Base-by-base conservation (phyloP, 441 rosid genomes). In the Breynia disticha region DNA sequence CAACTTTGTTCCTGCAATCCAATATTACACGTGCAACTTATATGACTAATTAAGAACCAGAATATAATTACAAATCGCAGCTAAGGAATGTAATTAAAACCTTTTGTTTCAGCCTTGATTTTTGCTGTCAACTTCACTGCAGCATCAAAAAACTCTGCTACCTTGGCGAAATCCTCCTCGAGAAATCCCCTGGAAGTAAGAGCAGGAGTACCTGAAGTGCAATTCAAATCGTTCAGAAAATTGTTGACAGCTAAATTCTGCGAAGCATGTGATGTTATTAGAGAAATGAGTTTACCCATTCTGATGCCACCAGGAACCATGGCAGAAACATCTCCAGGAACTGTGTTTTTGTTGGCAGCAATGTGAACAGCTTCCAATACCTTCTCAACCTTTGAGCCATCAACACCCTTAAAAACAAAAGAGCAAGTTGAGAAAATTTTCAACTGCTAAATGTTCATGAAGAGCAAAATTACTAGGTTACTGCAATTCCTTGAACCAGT, bases 261-360 rank as follows among this genome's bases (percentile, higher is more conserved):
- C 10, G 21, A 45, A n/a, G 12, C 46, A 38, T 7, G 37, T 48
- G 45, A 6, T 19, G 50, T 16, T 4, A 20, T 28, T n/a, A 21
- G 17, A 47, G 46, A 44, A 38, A 39, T 59, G 57, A 46, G 49
- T 73, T 50, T 77, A 91, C 97, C 98, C 98, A 91, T 88, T 51
- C 94, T 85, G 65, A 91, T 84, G 63, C 97, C 96, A 67, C 98
- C 98, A 46, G 98, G 98, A 81, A 91, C 98, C 98, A 87, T 91
- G 71, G 98, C 98, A 50, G 97, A 91, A 65, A 91, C 95, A 71
- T 91, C 98, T 22, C 97, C 98, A 0, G 98, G 97, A 69, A 91
- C 98, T 11, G 98, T 91, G 74, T 91, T 91, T 55, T 91, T 88
- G 74, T 91, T 91, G 65, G 95, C 94, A 60, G 98, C 98, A 60